These are phyloP conservation scores for Phaeoacremonium minimum DNA, from an alignment of 2,329 filamentous ascomycete genomes.

Conservation along the genomic window DNA sequence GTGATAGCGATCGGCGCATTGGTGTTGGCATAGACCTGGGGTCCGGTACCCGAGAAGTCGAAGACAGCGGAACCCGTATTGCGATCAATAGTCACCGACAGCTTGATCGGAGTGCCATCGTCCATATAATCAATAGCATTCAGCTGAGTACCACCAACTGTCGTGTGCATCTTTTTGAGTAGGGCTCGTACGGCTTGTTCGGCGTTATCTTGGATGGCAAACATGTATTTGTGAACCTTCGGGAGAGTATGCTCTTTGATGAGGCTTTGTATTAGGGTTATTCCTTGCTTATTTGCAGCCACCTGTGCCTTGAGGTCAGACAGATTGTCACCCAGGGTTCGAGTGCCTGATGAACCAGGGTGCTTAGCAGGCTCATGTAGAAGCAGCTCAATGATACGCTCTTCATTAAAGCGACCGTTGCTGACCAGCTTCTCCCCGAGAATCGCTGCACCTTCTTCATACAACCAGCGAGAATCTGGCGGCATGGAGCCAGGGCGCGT, in stretches of 20 bases:
- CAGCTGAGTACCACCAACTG: conserved; percentile 61
- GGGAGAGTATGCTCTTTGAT: conserved; percentile 66
- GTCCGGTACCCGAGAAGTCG: conserved; percentile 67
- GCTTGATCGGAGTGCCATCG: conserved; percentile 37
- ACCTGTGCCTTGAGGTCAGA: conserved; percentile 72
- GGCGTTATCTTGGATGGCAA: neutral
- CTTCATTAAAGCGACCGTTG: conserved; percentile 65
- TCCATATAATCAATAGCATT: conserved; percentile 71
- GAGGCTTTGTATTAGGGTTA: conserved; percentile 61
- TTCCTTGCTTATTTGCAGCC: conserved; percentile 69
- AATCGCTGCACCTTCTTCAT: conserved; percentile 47
- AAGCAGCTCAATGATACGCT: conserved; percentile 60
- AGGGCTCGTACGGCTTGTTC: neutral
- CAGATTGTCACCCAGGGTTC: conserved; percentile 66
- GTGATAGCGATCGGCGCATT: conserved; percentile 12
- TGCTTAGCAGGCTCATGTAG: conserved; percentile 63
- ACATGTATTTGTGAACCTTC: conserved; percentile 38
- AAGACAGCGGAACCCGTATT: conserved; percentile 66
- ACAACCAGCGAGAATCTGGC: conserved; percentile 51
- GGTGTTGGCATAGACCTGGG: conserved; percentile 57
- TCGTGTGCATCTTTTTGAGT: conserved; percentile 53
- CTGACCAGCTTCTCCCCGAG: conserved; percentile 59
- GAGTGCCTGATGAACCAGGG: conserved; percentile 63
- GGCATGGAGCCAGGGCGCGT: conserved; percentile 70
- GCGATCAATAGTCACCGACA: conserved; percentile 45